Conservation (phyloP, 2,329 filamentous ascomycete species). For the Dryadomyces sulphureus region DNA sequence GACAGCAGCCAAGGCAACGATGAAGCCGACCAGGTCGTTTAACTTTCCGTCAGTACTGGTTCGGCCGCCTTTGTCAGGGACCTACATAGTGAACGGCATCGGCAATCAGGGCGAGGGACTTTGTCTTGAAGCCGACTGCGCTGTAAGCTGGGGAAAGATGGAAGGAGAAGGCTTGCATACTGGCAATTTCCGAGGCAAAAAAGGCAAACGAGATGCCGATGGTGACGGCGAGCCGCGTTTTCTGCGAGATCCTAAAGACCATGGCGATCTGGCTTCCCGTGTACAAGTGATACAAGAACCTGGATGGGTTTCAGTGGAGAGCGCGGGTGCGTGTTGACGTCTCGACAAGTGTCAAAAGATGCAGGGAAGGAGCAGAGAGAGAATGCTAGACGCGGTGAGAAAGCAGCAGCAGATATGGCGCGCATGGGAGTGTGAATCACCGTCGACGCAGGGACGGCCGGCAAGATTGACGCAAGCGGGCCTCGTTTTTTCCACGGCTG, state of each 20-base stretch:
- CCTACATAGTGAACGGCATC: conserved; percentile 67
- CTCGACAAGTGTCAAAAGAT: no score
- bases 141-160: background rate
- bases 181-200: conserved; percentile 32
- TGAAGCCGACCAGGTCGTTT: conserved; percentile 56
- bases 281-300: background rate
- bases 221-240: conserved; percentile 29
- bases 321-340: no score
- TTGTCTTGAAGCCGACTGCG: conserved; percentile 52
- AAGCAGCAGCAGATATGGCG: no score
- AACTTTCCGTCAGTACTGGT: conserved; percentile 39
- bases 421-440: no score
- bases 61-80: background rate
- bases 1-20: conserved; percentile 50
- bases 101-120: conserved; percentile 56
- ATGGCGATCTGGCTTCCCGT: conserved; percentile 12
- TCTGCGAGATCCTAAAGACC: conserved; percentile 22
- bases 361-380: no score
- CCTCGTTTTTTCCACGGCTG: no score
- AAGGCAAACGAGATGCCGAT: conserved; percentile 35
- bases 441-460: no score
- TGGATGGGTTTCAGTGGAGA: no score
- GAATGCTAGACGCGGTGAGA: no score
- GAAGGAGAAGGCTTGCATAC: background rate
- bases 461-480: no score